These are phyloP conservation scores for Geotrichum cucujoidarum DNA, from an alignment of 1,139 yeast species.

Conservation along the genomic window DNA sequence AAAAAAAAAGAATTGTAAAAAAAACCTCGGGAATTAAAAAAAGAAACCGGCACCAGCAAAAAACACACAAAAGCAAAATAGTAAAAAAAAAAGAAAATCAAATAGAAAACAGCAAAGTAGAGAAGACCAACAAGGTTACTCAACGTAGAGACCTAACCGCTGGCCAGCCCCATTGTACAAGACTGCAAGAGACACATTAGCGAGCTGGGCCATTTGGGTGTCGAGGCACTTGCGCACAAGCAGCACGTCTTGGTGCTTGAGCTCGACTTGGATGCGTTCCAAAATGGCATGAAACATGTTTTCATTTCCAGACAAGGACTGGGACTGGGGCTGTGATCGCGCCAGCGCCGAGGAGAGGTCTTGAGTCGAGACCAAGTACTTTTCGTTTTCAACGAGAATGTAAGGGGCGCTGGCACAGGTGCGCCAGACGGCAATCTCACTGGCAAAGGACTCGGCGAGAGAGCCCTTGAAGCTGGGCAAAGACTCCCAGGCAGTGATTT, in stretches of 20 bases:
- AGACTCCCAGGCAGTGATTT: neutral
- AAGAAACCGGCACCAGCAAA: no score
- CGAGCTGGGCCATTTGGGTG: neutral
- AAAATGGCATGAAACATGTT: neutral
- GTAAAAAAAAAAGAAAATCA: no score
- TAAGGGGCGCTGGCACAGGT: neutral
- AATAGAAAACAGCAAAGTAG: no score
- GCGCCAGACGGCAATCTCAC: constrained; percentile 1
- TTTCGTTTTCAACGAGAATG: neutral
- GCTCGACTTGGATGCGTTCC: neutral
- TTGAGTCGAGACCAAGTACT: neutral
- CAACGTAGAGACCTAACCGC: neutral
- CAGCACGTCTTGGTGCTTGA: neutral
- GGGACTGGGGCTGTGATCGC: neutral
- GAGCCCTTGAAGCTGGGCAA: neutral
- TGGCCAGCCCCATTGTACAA: neutral
- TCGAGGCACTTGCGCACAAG: constrained; percentile 1
- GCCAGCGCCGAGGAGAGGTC: neutral
- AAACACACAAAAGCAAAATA: no score
- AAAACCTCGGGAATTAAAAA: no score
- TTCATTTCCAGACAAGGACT: neutral
- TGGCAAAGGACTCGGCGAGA: neutral
- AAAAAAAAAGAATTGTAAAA: no score
- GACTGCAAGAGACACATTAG: neutral
- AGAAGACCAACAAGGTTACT: no score